Base-by-base conservation (phyloP, 257 asterid species). In the Penstemon newberryi region DNA sequence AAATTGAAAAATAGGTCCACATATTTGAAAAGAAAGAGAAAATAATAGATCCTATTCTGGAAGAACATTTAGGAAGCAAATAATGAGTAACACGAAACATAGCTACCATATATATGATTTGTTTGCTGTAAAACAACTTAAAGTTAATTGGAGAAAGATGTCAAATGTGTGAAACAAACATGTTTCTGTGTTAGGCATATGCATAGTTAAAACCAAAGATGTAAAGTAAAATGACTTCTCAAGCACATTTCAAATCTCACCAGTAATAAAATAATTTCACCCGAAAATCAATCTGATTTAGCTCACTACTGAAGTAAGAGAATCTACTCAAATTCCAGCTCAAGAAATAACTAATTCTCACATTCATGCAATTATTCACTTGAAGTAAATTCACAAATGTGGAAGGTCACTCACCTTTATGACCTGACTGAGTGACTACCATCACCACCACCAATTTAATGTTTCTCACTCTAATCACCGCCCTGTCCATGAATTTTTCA, bases 361-460 rank as follows among this genome's bases (percentile, higher is more conserved):
- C 11, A 53, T 38, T 52, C 66, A 73, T 52, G 72, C 33, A 25
- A 12, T 42, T 41, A 66, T 12, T 42, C 33, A 53, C 38, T 59
- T 46, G 38, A 70, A 59, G 39, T n/a, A 54, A 37, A 50, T 25
- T 40, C 41, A 3, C 50, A 47, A 63, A 72, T 58, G 60, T 41
- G 19, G 51, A 77, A 69, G 65, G 63, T 59, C 47, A 57, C 90
- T 42, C 60, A 87, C 99, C 97, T 77, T 82, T 94, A 64, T 78
- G 76, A 71, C 72, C 81, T 4, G 91, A 82, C 51, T 73, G 82
- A 25, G 84, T 63, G 63, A 25, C 33, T 25, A 89, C 99, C 46
- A 91, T 90, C 59, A 87, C 89, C 63, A 94, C 86, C 19, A 82
- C 84, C 89, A 94, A 84, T 85, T 81, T 94, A 82, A 83, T 86